These are phyloP conservation scores for Carex cristatella DNA, from an alignment of 176 grass and related monocot species.

Conservation along the genomic window DNA sequence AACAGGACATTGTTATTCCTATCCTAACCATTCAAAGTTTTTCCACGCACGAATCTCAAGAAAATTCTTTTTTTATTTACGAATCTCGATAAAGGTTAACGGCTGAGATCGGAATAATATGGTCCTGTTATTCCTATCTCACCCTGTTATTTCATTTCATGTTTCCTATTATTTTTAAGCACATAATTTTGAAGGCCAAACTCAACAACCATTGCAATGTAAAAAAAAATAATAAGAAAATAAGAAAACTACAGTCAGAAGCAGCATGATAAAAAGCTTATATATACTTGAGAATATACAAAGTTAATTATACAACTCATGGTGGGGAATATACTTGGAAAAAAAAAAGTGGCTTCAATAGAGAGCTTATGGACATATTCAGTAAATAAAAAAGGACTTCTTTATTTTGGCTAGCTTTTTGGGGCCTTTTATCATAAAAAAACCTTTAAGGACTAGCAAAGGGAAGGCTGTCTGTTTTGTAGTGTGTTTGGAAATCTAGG, in stretches of 20 bases:
- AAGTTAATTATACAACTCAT: not conserved
- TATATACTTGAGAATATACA: not conserved
- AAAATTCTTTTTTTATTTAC: no score
- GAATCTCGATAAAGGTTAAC: no score
- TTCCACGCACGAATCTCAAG: no score
- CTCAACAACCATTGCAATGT: not conserved
- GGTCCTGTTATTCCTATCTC: no score
- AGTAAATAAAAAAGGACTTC: not conserved
- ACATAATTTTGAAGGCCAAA: not conserved
- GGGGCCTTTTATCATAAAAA: constrained; percentile 13
- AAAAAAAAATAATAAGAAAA: no score
- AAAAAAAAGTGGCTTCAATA: not conserved
- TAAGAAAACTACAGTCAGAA: no score
- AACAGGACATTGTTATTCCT: no score
- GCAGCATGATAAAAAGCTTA: not conserved
- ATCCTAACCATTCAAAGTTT: no score
- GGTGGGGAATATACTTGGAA: not conserved
- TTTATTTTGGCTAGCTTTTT: not conserved
- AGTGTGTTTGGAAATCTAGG: not conserved
- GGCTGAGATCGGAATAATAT: no score
- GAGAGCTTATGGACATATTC: constrained; percentile 5
- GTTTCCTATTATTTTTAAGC: not conserved
- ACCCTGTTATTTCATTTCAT: no score
- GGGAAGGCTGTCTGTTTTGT: not conserved
- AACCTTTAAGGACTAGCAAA: not conserved